Base-by-base conservation (phyloP, 257 asterid genomes). In the Solanum lycopersicoides region DNA sequence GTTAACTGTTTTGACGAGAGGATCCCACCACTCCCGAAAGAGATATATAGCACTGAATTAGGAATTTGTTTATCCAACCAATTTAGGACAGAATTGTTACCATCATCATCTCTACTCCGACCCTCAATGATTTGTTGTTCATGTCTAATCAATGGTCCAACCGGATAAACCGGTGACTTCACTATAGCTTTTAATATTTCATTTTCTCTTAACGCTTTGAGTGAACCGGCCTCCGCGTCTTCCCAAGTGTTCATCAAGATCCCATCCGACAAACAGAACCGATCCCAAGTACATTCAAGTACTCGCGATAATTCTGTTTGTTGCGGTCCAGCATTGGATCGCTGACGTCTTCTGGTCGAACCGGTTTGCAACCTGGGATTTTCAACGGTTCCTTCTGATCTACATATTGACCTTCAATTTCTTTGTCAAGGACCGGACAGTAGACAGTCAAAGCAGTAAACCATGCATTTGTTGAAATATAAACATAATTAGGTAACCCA, bases 361-460 rank as follows among this genome's bases (percentile, higher is more conserved):
- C 91, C 45, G 96, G 88, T 56, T 89, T 92, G 82, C 98, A 93
- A 14, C 98, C 98, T 4, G 98, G 98, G 42, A 96, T 91, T 2
- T 9, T 45, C 60, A 96, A 41, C 12, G 86, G 89, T 6, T 86
- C 90, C 0, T 1, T 35, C 14, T 86, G 94, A 50, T 96, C 95
- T 21, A 92, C 91, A 69, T 91, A 94, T 32, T 91, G 90, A 4
- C 96, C 98, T 3, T 30, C 12, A 83, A 94, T 88, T 77, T 91
- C 88, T 66, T 85, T 85, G 66, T 96, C 90, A 32, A 96, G 96
- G 87, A 95, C 87, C 41, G 92, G 98, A 32, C 88, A 76, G 86
- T 95, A 92, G 0, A 89, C n/a, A 5, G 89, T 65, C 1, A 94
- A 73, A 20, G 98, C 93, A 6, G 95, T 86, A 39, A 89, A 92